Evolutionary conservation across 352 stramenopile species (phyloP).

Genomic region (Pythium insidiosum): DNA sequence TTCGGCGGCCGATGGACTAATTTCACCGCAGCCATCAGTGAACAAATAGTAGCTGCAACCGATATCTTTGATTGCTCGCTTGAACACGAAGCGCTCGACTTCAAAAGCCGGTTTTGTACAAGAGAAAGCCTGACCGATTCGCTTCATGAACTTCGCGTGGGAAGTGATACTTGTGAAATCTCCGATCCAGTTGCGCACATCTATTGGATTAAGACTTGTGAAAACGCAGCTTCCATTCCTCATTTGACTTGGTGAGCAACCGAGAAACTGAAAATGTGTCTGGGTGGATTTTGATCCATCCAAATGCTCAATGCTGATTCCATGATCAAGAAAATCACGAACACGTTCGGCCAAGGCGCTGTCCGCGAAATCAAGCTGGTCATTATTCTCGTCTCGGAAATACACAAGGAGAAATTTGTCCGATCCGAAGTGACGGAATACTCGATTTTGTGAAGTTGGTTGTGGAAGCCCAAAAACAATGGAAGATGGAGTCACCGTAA

Average conservation of each 20-base stretch:
- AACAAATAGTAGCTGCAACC: conserved; percentile 36
- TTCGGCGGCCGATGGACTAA: conserved; percentile 24
- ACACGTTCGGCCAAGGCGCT: conserved; percentile 25
- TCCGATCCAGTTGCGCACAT: conserved; percentile 50
- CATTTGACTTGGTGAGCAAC: conserved; percentile 68
- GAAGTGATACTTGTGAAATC: conserved; percentile 42
- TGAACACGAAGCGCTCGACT: conserved; percentile 31
- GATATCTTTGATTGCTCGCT: conserved; percentile 40
- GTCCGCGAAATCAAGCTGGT: conserved; percentile 53
- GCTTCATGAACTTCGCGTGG: conserved; percentile 70
- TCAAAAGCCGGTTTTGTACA: conserved; percentile 45
- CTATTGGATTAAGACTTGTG: conserved; percentile 40
- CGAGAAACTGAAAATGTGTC: conserved; percentile 48
- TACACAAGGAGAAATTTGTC: conserved; percentile 81
- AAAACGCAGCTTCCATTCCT: conserved; percentile 68
- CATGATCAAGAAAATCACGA: conserved; percentile 10
- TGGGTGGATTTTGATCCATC: conserved; percentile 16
- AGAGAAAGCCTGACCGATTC: conserved; percentile 66
- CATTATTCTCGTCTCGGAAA: conserved; percentile 74
- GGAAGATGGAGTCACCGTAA: conserved; percentile 56
- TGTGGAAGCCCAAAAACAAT: conserved; percentile 52
- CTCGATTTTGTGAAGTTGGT: conserved; percentile 44
- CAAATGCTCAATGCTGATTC: conserved; percentile 17
- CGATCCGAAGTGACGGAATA: conserved; percentile 59
- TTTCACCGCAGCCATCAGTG: conserved; percentile 71